phyloP scores from a whole-genome alignment of 2,329 filamentous ascomycete species.

The Colletotrichum kahawae region DNA sequence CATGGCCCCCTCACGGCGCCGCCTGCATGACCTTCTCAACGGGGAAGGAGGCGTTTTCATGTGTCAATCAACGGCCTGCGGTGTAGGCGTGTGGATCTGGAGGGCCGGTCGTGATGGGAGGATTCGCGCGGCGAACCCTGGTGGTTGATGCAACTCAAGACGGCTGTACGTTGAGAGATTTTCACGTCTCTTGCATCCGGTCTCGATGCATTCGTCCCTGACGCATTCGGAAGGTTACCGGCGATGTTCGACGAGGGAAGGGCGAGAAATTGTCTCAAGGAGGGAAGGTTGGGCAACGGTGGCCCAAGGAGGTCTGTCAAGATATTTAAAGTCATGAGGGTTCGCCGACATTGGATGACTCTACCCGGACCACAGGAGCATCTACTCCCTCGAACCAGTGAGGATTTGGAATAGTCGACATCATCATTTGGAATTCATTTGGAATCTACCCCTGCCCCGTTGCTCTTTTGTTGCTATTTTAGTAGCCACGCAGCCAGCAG shows the following conservation, averaged over 20 bases:
- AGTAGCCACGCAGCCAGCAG: conserved; percentile 1
- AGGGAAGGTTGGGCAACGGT: not conserved
- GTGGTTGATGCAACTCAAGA: conserved; percentile 16
- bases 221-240: not conserved
- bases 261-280: not conserved
- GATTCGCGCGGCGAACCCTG: not conserved
- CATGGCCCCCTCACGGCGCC: not conserved
- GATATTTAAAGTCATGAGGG: conserved; percentile 12
- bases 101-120: not conserved
- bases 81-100: not conserved
- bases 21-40: not conserved
- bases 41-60: not conserved
- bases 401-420: conserved; percentile 11
- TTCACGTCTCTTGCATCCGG: not conserved
- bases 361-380: conserved; percentile 5
- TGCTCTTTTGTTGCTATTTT: conserved; percentile 11
- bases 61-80: not conserved
- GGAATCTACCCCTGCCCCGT: conserved; percentile 5
- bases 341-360: not conserved
- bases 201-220: not conserved
- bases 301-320: not conserved
- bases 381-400: not conserved
- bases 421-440: conserved; percentile 5
- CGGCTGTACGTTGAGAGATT: not conserved
- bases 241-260: not conserved